phyloP scores from a whole-genome alignment of 163 green algal species.

The Scenedesmus sp. region DNA sequence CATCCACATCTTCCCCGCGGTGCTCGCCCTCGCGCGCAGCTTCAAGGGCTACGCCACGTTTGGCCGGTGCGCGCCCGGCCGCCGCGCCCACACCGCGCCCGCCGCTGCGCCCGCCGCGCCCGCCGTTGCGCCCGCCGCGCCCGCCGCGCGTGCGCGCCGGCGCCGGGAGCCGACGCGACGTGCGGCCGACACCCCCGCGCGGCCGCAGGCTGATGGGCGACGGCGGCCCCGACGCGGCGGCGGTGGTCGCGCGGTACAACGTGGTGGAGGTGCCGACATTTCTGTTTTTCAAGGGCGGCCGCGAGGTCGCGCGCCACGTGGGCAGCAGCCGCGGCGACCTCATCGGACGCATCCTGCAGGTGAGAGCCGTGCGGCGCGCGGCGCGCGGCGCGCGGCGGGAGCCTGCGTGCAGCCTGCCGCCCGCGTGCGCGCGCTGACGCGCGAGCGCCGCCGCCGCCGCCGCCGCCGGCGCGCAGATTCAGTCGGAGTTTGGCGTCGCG shows the following conservation, averaged over 20 bases:
- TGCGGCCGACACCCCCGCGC: not conserved
- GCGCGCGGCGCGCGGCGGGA: too few relatives aligned
- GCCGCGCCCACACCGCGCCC: too few relatives aligned
- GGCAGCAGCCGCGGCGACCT: constrained; percentile 80
- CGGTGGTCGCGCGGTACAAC: constrained; percentile 58
- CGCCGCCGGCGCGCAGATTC: constrained; percentile 10
- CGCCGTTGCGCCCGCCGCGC: too few relatives aligned
- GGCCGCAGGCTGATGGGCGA: constrained; percentile 68
- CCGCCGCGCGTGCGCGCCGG: too few relatives aligned
- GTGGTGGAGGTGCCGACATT: constrained; percentile 87
- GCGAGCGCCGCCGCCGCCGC: not conserved
- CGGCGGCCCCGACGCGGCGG: constrained; percentile 47
- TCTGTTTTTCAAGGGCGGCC: constrained; percentile 77
- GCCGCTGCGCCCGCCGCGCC: too few relatives aligned
- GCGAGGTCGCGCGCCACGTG: constrained; percentile 66
- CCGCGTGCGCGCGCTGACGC: too few relatives aligned
- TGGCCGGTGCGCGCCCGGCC: constrained; percentile 48
- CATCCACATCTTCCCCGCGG: constrained; percentile 58
- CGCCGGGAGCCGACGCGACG: too few relatives aligned
- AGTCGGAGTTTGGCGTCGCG: constrained; percentile 36
- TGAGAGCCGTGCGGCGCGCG: too few relatives aligned
- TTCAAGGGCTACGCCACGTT: constrained; percentile 81
- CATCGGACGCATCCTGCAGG: constrained; percentile 87
- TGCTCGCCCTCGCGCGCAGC: constrained; percentile 79
- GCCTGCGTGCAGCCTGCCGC: too few relatives aligned